These are phyloP conservation scores for Mucor circinelloides DNA, from an alignment of 371 early-diverging fungal species.

Conservation along the genomic window DNA sequence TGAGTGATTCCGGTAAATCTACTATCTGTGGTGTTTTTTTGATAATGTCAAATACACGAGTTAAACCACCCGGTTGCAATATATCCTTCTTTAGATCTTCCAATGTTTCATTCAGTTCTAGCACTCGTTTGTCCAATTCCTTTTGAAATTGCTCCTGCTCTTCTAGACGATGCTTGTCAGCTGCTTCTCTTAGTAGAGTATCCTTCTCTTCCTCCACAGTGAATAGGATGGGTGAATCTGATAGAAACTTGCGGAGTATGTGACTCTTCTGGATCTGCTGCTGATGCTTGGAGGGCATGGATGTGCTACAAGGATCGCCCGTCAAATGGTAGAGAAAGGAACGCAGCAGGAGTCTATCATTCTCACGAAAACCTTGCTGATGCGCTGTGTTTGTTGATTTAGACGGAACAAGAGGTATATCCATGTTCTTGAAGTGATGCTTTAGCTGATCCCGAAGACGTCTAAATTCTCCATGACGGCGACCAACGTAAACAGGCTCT, in stretches of 20 bases:
- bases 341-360: constrained; percentile 56
- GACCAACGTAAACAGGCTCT: constrained; percentile 33
- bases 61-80: constrained; percentile 56
- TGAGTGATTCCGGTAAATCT: constrained; percentile 54
- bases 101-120: constrained; percentile 52
- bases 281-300: constrained; percentile 5
- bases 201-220: constrained; percentile 50
- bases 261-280: constrained; percentile 28
- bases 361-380: constrained; percentile 39
- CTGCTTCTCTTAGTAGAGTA: constrained; percentile 30
- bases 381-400: constrained; percentile 19
- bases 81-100: constrained; percentile 56
- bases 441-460: constrained; percentile 33
- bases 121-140: constrained; percentile 55
- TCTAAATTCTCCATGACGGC: constrained; percentile 42
- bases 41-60: constrained; percentile 41
- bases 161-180: constrained; percentile 44
- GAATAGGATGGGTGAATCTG: constrained; percentile 42
- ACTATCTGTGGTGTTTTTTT: constrained; percentile 39
- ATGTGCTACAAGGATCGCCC: background rate
- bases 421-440: constrained; percentile 22
- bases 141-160: constrained; percentile 47
- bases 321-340: constrained; percentile 48
- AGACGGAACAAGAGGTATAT: constrained; percentile 34
- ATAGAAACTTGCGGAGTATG: constrained; percentile 48